phyloP scores from a whole-genome alignment of 176 grass and related monocot genomes.

The Microstegium vimineum region DNA sequence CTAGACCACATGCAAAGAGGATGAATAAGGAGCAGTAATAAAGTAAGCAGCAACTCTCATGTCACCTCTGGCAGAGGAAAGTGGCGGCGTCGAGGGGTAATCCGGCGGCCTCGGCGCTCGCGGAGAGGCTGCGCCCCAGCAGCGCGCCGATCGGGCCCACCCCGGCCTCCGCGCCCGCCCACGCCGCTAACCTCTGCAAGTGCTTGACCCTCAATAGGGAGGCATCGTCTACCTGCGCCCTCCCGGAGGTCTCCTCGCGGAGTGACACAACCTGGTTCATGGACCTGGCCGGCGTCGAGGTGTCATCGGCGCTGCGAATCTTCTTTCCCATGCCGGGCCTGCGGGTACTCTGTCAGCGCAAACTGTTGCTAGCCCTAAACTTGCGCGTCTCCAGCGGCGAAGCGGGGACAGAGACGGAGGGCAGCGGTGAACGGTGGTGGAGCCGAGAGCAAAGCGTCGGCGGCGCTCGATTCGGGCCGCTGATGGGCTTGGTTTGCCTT shows the following conservation, averaged over 20 bases:
- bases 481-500: no score
- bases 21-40: background rate
- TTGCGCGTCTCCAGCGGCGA: no score
- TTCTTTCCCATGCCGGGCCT: constrained; percentile 44
- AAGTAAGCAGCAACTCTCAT: background rate
- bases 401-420: no score
- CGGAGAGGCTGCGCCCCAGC: constrained; percentile 44
- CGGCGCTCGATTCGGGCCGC: no score
- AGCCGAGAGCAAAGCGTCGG: no score
- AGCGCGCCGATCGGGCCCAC: constrained; percentile 34
- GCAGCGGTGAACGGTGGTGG: no score
- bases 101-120: constrained; percentile 22
- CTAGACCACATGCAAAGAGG: background rate
- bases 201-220: constrained; percentile 46
- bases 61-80: constrained; percentile 58
- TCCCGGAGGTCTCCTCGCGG: constrained; percentile 55
- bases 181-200: constrained; percentile 39
- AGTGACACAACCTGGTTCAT: constrained; percentile 24
- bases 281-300: background rate
- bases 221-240: constrained; percentile 4
- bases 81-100: constrained; percentile 24
- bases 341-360: background rate
- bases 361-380: background rate
- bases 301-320: background rate
- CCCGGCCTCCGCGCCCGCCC: constrained; percentile 34